Evolutionary conservation across 2,329 filamentous ascomycete species (phyloP).

Genomic region (Epichloe aotearoae): DNA sequence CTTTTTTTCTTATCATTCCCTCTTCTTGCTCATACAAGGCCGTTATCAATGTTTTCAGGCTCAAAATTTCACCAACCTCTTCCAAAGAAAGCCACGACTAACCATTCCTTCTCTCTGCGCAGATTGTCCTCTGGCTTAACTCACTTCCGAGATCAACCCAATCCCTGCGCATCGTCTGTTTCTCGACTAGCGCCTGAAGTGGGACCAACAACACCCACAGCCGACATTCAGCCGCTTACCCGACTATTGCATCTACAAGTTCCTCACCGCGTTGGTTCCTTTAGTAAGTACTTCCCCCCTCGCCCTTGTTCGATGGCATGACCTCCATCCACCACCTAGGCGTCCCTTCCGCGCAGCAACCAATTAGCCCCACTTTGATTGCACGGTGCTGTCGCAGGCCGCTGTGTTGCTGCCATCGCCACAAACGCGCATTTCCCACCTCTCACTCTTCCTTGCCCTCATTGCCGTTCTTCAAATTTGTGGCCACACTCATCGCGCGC

Average conservation of each 20-base stretch:
- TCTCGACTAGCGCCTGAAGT: conserved; percentile 6
- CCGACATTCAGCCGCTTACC: conserved; percentile 9
- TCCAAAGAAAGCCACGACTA: neutral
- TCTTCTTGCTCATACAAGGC: neutral
- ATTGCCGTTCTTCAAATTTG: neutral
- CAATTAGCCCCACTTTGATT: neutral
- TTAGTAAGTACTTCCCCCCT: conserved; percentile 7
- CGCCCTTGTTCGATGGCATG: conserved; percentile 1
- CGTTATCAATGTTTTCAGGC: neutral
- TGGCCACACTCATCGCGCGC: conserved; percentile 7
- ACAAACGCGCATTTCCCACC: conserved; percentile 2
- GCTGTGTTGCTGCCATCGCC: neutral
- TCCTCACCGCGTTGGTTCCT: neutral
- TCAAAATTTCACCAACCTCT: neutral
- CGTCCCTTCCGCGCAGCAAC: neutral
- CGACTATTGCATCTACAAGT: neutral
- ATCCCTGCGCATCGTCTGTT: conserved; percentile 6
- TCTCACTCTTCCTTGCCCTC: conserved; percentile 7
- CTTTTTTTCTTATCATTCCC: neutral
- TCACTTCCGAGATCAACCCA: conserved; percentile 1
- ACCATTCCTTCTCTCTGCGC: neutral
- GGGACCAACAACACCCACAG: neutral
- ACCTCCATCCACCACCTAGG: neutral
- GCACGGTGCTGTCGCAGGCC: neutral
- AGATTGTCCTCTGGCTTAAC: neutral